Percentiles rank a stretch among this genome's conserved stretches.
Conservation (phyloP, 305 asterid species). For the Fraxinus platypoda region DNA sequence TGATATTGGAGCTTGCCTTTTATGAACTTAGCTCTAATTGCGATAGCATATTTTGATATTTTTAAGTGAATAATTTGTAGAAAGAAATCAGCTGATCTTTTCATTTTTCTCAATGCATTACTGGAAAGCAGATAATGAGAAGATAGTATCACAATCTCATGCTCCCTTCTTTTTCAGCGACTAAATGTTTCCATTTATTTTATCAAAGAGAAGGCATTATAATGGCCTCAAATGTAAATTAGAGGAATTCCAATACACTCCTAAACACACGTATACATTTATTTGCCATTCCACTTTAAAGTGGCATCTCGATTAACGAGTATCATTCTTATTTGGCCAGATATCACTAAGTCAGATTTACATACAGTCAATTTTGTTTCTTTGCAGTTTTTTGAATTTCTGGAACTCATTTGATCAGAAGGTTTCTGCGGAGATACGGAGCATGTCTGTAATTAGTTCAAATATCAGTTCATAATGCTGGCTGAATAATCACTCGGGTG, state of each 20-base stretch:
- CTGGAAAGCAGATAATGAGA: not conserved
- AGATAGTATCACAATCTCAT: not conserved
- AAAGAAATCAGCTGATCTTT: not conserved
- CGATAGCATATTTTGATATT: not conserved
- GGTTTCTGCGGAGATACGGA: not conserved
- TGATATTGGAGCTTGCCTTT: not conserved
- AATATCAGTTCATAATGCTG: conserved; percentile 3
- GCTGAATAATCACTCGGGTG: conserved; percentile 5
- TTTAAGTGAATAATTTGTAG: not conserved
- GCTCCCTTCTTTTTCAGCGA: not conserved
- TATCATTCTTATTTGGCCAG: conserved; percentile 12
- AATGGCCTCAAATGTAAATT: not conserved
- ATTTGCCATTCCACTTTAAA: not conserved
- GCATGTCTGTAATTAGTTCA: conserved; percentile 7
- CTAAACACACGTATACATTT: not conserved
- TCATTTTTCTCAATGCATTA: not conserved
- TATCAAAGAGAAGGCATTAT: not conserved
- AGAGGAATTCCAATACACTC: not conserved
- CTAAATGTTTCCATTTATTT: not conserved
- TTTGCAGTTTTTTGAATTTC: conserved; percentile 11
- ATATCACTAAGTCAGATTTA: conserved; percentile 15
- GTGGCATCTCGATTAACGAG: not conserved
- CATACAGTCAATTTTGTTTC: conserved; percentile 14
- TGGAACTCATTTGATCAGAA: conserved; percentile 14
- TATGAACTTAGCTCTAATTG: not conserved